A percentile compares a stretch with the other conserved stretches of the same genome.
Conservation (phyloP, 208 protist species). For the Crithidia fasciculata region DNA sequence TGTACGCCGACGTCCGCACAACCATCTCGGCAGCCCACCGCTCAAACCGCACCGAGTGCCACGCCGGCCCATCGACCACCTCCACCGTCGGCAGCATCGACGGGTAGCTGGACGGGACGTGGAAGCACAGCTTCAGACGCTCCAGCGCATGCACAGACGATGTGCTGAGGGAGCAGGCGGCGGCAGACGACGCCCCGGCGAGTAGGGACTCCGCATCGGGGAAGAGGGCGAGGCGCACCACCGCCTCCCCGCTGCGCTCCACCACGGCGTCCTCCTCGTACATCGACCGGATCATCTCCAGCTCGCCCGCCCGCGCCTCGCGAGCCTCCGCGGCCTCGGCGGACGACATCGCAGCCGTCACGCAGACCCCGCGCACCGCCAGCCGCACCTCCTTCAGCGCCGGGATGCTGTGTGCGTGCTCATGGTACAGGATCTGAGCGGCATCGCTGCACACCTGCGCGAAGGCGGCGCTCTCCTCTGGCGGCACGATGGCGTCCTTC, state of each 20-base stretch:
- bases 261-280: slow-evolving; percentile 66
- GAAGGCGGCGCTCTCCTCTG: slow-evolving; percentile 66
- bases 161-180: slow-evolving; percentile 14
- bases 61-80: slow-evolving; percentile 51
- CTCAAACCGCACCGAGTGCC: slow-evolving; percentile 55
- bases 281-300: slow-evolving; percentile 80
- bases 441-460: slow-evolving; percentile 54
- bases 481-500: slow-evolving; percentile 72
- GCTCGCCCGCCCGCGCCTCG: slow-evolving; percentile 56
- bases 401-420: slow-evolving; percentile 87
- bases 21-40: slow-evolving; percentile 60
- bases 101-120: slow-evolving; percentile 59
- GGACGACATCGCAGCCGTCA: slow-evolving; percentile 24
- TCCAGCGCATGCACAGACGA: slow-evolving; percentile 29
- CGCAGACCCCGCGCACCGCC: slow-evolving; percentile 49
- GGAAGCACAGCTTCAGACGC: slow-evolving; percentile 54
- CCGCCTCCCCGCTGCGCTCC: slow-evolving; percentile 2
- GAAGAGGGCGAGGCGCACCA: slow-evolving; percentile 26
- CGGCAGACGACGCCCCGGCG: slow-evolving; percentile 46
- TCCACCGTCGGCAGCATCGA: slow-evolving; percentile 49
- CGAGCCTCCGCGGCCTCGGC: slow-evolving; percentile 21
- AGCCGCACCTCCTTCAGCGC: slow-evolving; percentile 49
- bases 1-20: slow-evolving; percentile 37
- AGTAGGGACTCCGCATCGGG: slow-evolving; percentile 47
- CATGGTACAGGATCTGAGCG: slow-evolving; percentile 65